Conservation (phyloP, 2,329 filamentous ascomycete genomes). For the Botryotinia convoluta region DNA sequence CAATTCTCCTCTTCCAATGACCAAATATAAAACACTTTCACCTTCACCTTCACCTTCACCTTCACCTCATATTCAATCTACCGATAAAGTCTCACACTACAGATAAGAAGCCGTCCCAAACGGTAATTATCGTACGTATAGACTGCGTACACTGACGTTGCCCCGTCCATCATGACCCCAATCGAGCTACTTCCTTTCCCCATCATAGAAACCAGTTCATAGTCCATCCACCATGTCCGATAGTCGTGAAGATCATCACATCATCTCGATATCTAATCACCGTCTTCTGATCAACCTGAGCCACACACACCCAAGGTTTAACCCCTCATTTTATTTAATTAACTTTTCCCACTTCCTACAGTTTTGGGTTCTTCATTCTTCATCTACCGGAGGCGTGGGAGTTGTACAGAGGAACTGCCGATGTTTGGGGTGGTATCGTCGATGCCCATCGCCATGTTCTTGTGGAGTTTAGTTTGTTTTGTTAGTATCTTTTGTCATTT, state of each 20-base stretch:
- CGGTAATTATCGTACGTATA: not conserved
- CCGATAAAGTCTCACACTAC: not conserved
- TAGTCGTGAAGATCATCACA: slow-evolving; percentile 8
- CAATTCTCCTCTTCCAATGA: not conserved
- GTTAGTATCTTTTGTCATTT: not conserved
- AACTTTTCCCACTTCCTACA: not conserved
- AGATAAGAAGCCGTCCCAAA: not conserved
- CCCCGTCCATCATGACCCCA: not conserved
- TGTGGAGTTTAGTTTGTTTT: not conserved
- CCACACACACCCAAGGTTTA: not conserved
- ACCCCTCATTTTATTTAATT: not conserved
- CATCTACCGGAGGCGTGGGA: slow-evolving; percentile 3
- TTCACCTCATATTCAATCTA: not conserved
- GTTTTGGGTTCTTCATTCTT: not conserved
- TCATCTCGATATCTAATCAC: not conserved
- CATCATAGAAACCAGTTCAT: not conserved
- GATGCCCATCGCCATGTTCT: not conserved
- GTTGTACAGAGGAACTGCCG: not conserved
- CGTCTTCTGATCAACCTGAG: not conserved
- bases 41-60: not conserved
- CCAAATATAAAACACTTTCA: not conserved
- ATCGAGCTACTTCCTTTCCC: not conserved
- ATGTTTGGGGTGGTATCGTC: not conserved
- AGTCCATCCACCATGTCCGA: not conserved
- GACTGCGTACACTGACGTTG: not conserved